Base-by-base conservation (phyloP, 345 rosid genomes). In the Diplotaxis tenuifolia region DNA sequence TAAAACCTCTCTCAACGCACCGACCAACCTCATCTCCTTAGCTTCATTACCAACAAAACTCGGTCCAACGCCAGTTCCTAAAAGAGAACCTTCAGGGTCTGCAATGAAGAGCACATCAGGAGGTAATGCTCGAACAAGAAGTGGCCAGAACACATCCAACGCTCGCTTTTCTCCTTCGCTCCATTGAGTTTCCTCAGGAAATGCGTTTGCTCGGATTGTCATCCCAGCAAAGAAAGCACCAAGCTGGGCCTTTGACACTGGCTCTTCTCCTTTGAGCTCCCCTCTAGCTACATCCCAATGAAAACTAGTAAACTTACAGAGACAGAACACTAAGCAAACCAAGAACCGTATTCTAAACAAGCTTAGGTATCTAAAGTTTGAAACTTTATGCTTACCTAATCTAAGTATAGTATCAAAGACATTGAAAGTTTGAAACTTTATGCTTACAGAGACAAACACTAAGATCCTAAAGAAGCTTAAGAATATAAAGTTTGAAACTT, bases 221-320 rank as follows among this genome's bases (percentile, higher is more conserved):
- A 94, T 94, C 9, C 81, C 99, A 15, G 92, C 88, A n/a, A 94
- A 94, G 83, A 94, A 92, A 0, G 99, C 99, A 55, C 99, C 99
- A 22, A 94, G 88, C 61, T 92, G 97, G 0, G 99, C 92, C 62
- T 85, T 84, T 9, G 96, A 91, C 52, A 94, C 99, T 61, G 77
- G 70, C 29, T 88, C 96, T 78, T 89, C 96, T 29, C 75, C 86
- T 80, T 79, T 86, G 3, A 94, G 83, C n/a, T 86, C 85, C 40
- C 96, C 97, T 63, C 81, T 94, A 70, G 83, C 97, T 89, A 65
- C 73, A 77, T 28, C 64, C 19, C 68, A 65, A 7, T 28, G 28
- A 60, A 3, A 53, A 71, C 47, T 2, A 50, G 64, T 27, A 14
- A n/a, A n/a, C n/a, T n/a, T n/a, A n/a, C n/a, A n/a, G n/a, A n/a